Conservation (phyloP, 2,329 filamentous ascomycete species). For the Lasiodiplodia citricola region DNA sequence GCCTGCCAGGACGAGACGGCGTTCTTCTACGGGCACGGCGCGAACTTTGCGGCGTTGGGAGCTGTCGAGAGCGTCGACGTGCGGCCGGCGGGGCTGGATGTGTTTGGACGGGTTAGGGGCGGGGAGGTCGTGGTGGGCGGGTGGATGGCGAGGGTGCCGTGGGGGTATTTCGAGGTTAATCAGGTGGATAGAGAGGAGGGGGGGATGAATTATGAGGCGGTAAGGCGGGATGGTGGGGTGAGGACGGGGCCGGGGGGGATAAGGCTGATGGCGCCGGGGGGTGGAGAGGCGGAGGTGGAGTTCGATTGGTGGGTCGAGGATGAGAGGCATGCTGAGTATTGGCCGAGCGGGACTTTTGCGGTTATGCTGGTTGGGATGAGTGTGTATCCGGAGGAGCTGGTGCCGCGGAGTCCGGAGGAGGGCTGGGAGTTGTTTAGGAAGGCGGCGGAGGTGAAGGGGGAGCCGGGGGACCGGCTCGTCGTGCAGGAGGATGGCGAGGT, state of each 20-base stretch:
- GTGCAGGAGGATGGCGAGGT: neutral
- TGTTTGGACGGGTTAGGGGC: neutral
- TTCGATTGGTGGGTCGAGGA: slow-evolving; percentile 4
- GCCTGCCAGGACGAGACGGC: neutral
- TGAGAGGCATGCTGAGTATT: neutral
- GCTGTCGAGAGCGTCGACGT: neutral
- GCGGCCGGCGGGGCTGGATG: neutral
- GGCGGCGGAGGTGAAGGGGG: neutral
- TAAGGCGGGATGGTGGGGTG: accelerated
- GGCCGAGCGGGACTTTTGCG: neutral
- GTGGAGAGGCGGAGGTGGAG: neutral
- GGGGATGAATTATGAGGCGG: no score
- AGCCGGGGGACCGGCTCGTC: neutral
- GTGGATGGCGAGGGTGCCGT: neutral
- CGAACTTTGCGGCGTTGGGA: neutral
- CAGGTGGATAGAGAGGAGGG: neutral
- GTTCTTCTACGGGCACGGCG: neutral
- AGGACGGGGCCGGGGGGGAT: no score
- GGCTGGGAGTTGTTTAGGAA: neutral
- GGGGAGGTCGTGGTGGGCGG: neutral
- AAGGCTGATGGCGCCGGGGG: neutral
- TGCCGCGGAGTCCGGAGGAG: neutral
- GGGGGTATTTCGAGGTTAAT: neutral
- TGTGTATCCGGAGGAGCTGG: neutral
- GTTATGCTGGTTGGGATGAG: slow-evolving; percentile 31